These are phyloP conservation scores for Tylopilus orsonianus DNA, from an alignment of 1,284 basidiomycete genomes.

Conservation along the genomic window DNA sequence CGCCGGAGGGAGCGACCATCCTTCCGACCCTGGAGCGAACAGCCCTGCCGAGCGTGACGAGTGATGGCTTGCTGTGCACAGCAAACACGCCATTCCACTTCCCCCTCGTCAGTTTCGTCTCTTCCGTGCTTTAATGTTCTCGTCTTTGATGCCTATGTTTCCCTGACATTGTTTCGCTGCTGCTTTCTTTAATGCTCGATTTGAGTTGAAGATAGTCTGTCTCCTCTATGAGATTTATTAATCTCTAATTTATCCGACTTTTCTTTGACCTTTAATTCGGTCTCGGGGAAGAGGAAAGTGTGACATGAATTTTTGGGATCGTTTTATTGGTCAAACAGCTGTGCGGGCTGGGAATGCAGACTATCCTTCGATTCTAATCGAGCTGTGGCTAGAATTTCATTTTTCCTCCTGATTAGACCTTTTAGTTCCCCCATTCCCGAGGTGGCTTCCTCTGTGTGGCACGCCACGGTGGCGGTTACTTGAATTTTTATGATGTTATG, in stretches of 20 bases:
- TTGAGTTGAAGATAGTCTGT: slow-evolving; percentile 31
- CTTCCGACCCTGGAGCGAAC: slow-evolving; percentile 23
- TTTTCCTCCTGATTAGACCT: not conserved
- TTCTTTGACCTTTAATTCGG: slow-evolving; percentile 48
- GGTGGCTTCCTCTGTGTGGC: not conserved
- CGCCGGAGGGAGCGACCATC: slow-evolving; percentile 28
- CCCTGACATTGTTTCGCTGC: not conserved
- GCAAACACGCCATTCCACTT: slow-evolving; percentile 6
- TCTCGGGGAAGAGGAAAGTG: slow-evolving; percentile 26
- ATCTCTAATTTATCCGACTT: slow-evolving; percentile 21
- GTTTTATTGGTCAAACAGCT: slow-evolving; percentile 46
- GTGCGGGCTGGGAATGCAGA: slow-evolving; percentile 25
- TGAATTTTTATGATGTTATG: not conserved
- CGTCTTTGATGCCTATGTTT: slow-evolving; percentile 13
- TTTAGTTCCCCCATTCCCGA: no score
- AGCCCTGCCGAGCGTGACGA: slow-evolving; percentile 27
- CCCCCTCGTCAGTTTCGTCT: slow-evolving; percentile 16
- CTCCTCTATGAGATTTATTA: slow-evolving; percentile 22
- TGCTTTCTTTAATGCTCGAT: slow-evolving; percentile 7
- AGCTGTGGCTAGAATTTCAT: not conserved
- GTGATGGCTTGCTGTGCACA: slow-evolving; percentile 13
- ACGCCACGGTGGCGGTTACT: not conserved
- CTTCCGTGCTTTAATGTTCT: slow-evolving; percentile 14
- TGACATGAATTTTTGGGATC: slow-evolving; percentile 38
- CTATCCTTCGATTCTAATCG: slow-evolving; percentile 22